Base-by-base conservation (phyloP, 208 protist genomes). In the Porcisia hertigi region DNA sequence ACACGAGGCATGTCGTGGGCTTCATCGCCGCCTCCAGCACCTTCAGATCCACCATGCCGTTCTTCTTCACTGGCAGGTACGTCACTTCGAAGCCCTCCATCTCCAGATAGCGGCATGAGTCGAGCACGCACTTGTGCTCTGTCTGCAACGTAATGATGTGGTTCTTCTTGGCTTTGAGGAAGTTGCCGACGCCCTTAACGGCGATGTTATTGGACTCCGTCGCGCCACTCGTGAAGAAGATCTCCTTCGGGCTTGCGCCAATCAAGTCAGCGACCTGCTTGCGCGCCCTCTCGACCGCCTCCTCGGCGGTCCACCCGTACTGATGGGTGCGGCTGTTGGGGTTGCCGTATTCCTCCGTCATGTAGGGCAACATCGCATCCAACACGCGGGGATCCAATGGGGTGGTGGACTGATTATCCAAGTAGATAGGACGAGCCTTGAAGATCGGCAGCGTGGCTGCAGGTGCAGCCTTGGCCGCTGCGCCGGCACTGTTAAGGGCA, bases 61-160 rank as follows among this genome's bases (percentile, higher is more conserved):
- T 98, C 59, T 90, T 90, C 81, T 98, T 69, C 23, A 99, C 99
- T 14, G 98, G 98, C 20, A 99, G 87, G 90, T 99, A 99, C 18
- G 98, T 99, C 25, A 99, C 97, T 71, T 97, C 93, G 76, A 98
- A 98, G 52, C 97, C 94, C 47, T 99, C 93, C 85, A 96, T 92
- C 80, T 99, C 97, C 41, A 99, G 83, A 69, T 89, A 87, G 64
- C 99, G 93, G 86, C 98, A 99, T 30, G 98, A 99, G 82, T 99
- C 99, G 36, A 99, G 89, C 49, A 99, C 98, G 84, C 99, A 99
- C 87, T 99, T 99, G 94, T 99, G 99, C 92, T 99, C 99, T 71
- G 94, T 98, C 81, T 98, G 95, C 52, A 98, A 90, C 0, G 99
- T 99, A 69, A 99, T 97, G 73, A 99, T 92, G 88, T 99, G 99